Evolutionary conservation across 352 stramenopile species (phyloP).

Genomic region (Blastocystis sp.): DNA sequence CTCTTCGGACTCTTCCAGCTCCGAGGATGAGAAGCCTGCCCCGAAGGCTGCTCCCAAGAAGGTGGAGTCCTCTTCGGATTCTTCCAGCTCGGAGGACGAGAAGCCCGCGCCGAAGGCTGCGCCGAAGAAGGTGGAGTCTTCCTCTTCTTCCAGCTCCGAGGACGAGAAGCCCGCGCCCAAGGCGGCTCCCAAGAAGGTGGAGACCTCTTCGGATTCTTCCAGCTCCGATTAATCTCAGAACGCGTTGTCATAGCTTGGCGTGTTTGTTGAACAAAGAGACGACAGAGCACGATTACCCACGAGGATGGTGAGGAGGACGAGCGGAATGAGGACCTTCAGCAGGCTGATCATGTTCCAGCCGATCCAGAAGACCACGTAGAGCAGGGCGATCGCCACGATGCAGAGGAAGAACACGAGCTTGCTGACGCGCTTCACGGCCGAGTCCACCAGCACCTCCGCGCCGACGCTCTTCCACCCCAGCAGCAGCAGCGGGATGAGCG

Average conservation of each 20-base stretch:
- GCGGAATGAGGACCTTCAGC: conserved; percentile 42
- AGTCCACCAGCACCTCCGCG: conserved; percentile 11
- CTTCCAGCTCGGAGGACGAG: conserved; percentile 57
- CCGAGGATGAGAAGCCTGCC: conserved; percentile 64
- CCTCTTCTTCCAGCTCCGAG: conserved; percentile 40
- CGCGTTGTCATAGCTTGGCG: neutral
- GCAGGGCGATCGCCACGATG: conserved; percentile 29
- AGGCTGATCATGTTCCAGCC: conserved; percentile 54
- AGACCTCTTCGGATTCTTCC: neutral
- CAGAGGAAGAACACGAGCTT: conserved; percentile 34
- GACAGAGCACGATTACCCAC: conserved; percentile 62
- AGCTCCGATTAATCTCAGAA: neutral
- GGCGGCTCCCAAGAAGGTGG: conserved; percentile 62
- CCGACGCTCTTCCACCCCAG: conserved; percentile 10
- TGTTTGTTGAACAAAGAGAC: conserved; percentile 63
- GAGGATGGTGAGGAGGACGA: conserved; percentile 35
- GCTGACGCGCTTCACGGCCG: neutral
- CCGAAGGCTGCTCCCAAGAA: conserved; percentile 63
- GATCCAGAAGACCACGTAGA: conserved; percentile 64
- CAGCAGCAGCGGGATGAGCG: neutral
- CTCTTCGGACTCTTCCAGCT: conserved; percentile 15
- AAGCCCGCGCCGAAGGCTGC: conserved; percentile 60
- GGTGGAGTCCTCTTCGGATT: conserved; percentile 26
- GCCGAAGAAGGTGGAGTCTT: conserved; percentile 65
- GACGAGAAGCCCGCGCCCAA: conserved; percentile 66